A percentile compares a stretch with the other conserved stretches of the same genome.
Evolutionary conservation across 2,329 filamentous ascomycete genomes (phyloP).

Genomic region (Neurospora crassa): DNA sequence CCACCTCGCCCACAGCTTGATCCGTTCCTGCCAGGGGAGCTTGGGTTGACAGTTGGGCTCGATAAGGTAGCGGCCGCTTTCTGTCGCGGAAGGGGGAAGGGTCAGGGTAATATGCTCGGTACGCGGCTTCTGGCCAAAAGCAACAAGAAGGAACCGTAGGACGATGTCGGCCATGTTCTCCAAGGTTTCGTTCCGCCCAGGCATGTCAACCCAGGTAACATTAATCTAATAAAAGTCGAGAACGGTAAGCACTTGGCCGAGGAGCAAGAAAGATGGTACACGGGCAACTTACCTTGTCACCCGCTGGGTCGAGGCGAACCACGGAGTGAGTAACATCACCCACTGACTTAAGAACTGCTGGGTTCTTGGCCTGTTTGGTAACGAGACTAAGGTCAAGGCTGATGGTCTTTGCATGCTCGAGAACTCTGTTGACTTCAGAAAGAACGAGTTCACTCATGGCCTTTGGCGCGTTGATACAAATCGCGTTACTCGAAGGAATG

Average conservation of each 20-base stretch:
- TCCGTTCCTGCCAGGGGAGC: slow-evolving; percentile 28
- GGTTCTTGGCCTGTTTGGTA: slow-evolving; percentile 15
- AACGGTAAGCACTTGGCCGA: slow-evolving; percentile 1
- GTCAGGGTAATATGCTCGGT: slow-evolving; percentile 3
- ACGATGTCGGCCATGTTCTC: slow-evolving; percentile 36
- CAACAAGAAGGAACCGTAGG: slow-evolving; percentile 33
- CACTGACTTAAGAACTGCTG: slow-evolving; percentile 25
- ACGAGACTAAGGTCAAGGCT: slow-evolving; percentile 19
- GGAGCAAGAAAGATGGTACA: not conserved
- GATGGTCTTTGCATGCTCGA: slow-evolving; percentile 19
- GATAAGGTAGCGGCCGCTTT: slow-evolving; percentile 22
- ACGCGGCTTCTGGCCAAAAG: slow-evolving; percentile 17
- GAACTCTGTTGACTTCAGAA: slow-evolving; percentile 22
- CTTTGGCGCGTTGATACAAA: slow-evolving; percentile 29
- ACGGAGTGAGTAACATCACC: slow-evolving; percentile 30
- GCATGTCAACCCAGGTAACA: slow-evolving; percentile 34
- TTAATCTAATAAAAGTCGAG: slow-evolving; percentile 17
- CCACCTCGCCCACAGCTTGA: slow-evolving; percentile 26
- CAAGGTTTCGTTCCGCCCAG: slow-evolving; percentile 14
- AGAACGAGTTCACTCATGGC: slow-evolving; percentile 27
- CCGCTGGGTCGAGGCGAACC: slow-evolving; percentile 24
- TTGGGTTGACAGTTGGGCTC: slow-evolving; percentile 21
- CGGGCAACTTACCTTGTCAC: slow-evolving; percentile 12
- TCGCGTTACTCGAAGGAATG: slow-evolving; percentile 16
- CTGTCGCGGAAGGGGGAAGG: not conserved